Conservation (phyloP, 441 rosid genomes). For the Corymbia calophylla region DNA sequence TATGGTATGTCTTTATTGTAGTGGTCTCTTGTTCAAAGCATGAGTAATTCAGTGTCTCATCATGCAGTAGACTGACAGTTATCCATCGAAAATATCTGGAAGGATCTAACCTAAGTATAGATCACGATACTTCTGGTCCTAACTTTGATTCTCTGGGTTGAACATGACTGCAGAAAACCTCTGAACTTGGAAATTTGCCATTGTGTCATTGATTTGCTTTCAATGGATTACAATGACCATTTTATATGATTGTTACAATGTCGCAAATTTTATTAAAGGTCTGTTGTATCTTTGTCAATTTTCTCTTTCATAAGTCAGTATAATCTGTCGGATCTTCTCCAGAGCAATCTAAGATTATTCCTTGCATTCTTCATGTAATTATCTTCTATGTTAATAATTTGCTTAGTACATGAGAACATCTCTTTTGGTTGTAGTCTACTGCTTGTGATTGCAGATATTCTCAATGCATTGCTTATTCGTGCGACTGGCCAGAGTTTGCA, state of each 20-base stretch:
- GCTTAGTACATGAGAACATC: conserved; percentile 20
- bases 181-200: not conserved
- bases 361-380: not conserved
- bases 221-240: not conserved
- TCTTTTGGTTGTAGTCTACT: conserved; percentile 74
- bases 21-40: not conserved
- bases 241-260: not conserved
- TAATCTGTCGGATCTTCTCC: not conserved
- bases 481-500: conserved; percentile 60
- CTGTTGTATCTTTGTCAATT: not conserved
- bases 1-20: not conserved
- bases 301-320: not conserved
- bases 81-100: not conserved
- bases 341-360: not conserved
- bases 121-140: not conserved
- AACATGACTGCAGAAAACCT: not conserved
- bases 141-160: not conserved
- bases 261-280: not conserved
- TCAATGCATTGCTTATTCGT: conserved; percentile 76
- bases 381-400: not conserved
- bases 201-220: not conserved
- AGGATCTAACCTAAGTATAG: not conserved
- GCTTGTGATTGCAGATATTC: conserved; percentile 74
- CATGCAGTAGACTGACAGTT: not conserved
- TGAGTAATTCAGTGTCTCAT: not conserved